Base-by-base conservation (phyloP, 441 rosid genomes). In the Brassica balearica region DNA sequence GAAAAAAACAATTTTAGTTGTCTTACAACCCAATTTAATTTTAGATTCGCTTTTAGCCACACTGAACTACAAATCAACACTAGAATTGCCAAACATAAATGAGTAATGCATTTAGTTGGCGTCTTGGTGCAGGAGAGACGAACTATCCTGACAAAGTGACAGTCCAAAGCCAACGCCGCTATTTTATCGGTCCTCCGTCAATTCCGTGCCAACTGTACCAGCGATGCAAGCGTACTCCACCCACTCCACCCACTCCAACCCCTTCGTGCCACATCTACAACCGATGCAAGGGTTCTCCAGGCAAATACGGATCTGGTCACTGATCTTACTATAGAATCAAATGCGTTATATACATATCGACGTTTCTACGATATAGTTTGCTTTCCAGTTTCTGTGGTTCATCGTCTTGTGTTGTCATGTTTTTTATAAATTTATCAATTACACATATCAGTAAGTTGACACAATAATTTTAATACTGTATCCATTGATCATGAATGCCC, bases 121-220 rank as follows among this genome's bases (percentile, higher is more conserved):
- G 51, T n/a, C 32, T 27, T 43, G 43, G 10, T 38, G 64, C 32
- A 59, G 64, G 10, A 59, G 64, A 59, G 64, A 59, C 64, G 10
- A 4, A 11, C 64, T 34, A 23, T 22, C 64, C 64, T 10, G 64
- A 11, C 23, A 32, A 60, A 19, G 15, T 22, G 34, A 60, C 64
- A 6, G 64, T 10, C 34, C 34, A 5, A 23, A 10, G 32, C 2
- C 14, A 11, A 53, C 59, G 10, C 20, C 59, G 8, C 59, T 53
- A 46, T 12, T 46, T 46, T 46, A 46, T 46, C 12, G 53, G 53
- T 53, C 59, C 59, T 53, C 59, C 59, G 19, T 17, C 9, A 2
- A 15, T 19, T 53, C 22, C 9, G 53, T 17, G 22, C 22, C 60
- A 55, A 6, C 4, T 1, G 15, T 46, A 46, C 53, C 15, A 46